Base-by-base conservation (phyloP, 2,329 filamentous ascomycete species). In the Aspergillus sojae region DNA sequence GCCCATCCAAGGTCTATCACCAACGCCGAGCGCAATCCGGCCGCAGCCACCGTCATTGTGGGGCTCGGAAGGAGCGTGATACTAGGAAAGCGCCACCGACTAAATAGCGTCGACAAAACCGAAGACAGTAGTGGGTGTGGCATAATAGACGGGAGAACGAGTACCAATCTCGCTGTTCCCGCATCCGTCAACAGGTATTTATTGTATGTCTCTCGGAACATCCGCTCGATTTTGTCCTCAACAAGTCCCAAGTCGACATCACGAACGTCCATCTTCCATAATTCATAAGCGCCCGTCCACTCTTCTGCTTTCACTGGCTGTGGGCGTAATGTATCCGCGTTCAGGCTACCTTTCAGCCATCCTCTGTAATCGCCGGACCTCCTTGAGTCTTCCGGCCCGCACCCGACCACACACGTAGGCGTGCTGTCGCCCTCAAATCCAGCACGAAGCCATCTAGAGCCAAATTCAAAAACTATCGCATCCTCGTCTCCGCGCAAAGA, bases 1-100 rank as follows among this genome's bases (percentile, higher is more conserved):
- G 89, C 85, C 95, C 95, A 99, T 50, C 94, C 95, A 64, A 99
- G 85, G 73, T 99, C 93, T 43, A 99, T 84, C 0, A 98, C 88
- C 48, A 99, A 78, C 1, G 90, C 93, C n/a, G 92, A 92, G 16
- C 95, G 88, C 46, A 96, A 81, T 0, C 95, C 95, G 6, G 94
- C 93, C 9, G 90, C 91, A 3, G 94, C 86, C 7, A 90, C 83
- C 1, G 88, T 84, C 78, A 95, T 89, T 23, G 93, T 85, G 0
- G 94, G 88, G 0, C 88, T 86, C 1, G 93, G 92, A 72, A 97
- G 81, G 48, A 99, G 83, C 2, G 92, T 94, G 67, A 98, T 86
- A 26, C 87, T 89, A 0, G 94, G 91, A 19, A 91, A 86, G 68
- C 94, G 91, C 76, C 94, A 95, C 54, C 87, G 89, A 63, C 85